Evolutionary conservation across 2,329 filamentous ascomycete species (phyloP).

Genomic region (Colletotrichum tamarilloi): DNA sequence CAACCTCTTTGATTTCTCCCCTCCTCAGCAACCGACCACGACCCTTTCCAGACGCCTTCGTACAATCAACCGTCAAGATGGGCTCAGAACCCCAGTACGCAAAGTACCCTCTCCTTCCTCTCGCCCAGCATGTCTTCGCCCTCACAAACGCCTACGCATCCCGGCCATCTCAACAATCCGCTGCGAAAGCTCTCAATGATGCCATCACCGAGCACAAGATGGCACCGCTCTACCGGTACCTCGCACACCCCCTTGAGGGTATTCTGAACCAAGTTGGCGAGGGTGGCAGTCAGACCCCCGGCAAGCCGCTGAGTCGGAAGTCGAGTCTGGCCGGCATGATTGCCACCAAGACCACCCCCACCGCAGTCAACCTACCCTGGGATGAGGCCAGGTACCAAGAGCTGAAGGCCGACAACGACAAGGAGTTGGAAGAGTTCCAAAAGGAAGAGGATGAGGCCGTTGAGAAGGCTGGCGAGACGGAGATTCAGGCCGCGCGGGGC

Average conservation of each 20-base stretch:
- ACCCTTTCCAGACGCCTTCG: not conserved
- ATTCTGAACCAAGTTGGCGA: conserved; percentile 84
- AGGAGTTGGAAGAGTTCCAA: conserved; percentile 79
- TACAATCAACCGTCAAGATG: conserved; percentile 55
- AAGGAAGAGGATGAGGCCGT: conserved; percentile 94
- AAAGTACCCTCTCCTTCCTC: conserved; percentile 83
- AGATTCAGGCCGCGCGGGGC: conserved; percentile 90
- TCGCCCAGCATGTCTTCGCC: conserved; percentile 88
- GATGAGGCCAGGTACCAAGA: conserved; percentile 88
- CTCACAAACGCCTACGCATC: conserved; percentile 83
- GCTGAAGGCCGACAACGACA: conserved; percentile 80
- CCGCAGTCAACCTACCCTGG: conserved; percentile 82
- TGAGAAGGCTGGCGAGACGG: conserved; percentile 96
- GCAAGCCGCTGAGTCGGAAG: conserved; percentile 74
- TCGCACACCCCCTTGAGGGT: conserved; percentile 84
- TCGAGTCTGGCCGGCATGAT: conserved; percentile 80
- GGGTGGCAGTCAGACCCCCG: conserved; percentile 55
- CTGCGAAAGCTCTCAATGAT: conserved; percentile 81
- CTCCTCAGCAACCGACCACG: not conserved
- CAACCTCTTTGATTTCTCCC: conserved; percentile 3
- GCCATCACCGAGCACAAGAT: conserved; percentile 87
- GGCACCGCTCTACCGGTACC: conserved; percentile 86
- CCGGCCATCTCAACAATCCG: conserved; percentile 73
- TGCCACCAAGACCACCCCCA: conserved; percentile 74
- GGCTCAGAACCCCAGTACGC: conserved; percentile 86